A percentile compares a stretch with the other conserved stretches of the same genome.
Evolutionary conservation across 495 filamentous ascomycete species (phyloP).

Genomic region (Neurospora sp.): DNA sequence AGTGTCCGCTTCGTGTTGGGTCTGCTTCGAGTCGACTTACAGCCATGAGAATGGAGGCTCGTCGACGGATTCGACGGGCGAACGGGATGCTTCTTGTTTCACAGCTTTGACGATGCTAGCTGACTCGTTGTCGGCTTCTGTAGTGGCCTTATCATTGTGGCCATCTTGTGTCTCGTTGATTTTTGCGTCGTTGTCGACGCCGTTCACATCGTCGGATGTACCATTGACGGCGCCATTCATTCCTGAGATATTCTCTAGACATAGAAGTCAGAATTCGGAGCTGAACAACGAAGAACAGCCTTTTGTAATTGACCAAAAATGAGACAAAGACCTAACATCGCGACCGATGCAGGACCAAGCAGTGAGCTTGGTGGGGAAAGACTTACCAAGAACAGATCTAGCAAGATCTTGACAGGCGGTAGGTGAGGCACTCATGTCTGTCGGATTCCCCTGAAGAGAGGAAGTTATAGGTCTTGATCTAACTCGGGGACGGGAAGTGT

Average conservation of each 20-base stretch:
- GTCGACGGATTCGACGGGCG: background rate
- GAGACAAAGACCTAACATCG: background rate
- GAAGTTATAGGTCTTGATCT: background rate
- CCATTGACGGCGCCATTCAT: background rate
- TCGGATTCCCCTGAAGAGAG: background rate
- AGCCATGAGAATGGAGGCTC: conserved; percentile 23
- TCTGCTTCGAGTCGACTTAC: conserved; percentile 12
- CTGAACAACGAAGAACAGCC: background rate
- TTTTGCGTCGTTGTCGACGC: background rate
- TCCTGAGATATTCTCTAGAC: background rate
- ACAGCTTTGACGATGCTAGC: background rate
- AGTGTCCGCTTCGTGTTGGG: background rate
- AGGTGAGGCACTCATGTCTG: background rate
- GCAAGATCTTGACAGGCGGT: background rate
- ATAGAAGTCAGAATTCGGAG: background rate
- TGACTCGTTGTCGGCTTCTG: background rate
- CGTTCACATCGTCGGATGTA: background rate
- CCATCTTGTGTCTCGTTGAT: background rate
- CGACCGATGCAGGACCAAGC: background rate
- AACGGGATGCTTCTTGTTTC: background rate
- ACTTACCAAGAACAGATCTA: background rate
- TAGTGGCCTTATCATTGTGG: background rate
- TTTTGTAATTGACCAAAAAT: background rate
- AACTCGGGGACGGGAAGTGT: background rate
- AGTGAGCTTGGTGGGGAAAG: background rate